Evolutionary conservation across 2,329 filamentous ascomycete genomes (phyloP), one percentile per base, ranked within the genome.

Genomic region (Trichoderma arundinaceum): DNA sequence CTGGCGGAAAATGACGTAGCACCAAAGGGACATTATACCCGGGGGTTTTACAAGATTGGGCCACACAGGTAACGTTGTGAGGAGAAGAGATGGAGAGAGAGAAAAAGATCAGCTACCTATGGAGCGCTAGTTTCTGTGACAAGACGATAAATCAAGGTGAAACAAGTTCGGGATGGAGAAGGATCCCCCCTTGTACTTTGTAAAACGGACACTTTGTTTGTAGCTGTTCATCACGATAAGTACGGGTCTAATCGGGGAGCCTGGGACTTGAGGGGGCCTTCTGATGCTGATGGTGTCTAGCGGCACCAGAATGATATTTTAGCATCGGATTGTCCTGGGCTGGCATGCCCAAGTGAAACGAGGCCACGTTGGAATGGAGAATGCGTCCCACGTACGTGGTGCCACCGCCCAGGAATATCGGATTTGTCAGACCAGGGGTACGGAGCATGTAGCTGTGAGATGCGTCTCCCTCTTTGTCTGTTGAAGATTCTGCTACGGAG

Each of bases 361-460:
- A 62, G 17, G 59, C 59, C 59, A 52, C 48, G 38, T 53, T 53
- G 48, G 32, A 53, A 44, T 52, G 38, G 48, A 44, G 35, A 52
- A 53, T 46, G n/a, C 13, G n/a, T 51, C 38, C 38, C 15, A 44
- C 41, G 57, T 41, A 33, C 33, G 44, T 49, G 44, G 58, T 61
- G 44, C 46, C 58, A 41, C 46, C 46, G 44, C 35, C 22, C 39
- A 17, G 33, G 19, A 38, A 19, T n/a, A 49, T 28, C 22, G 44
- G 43, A 59, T 59, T 59, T 48, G 43, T 59, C 56, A 59, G 56
- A 22, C 32, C 56, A 59, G 41, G 41, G 54, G 44, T 13, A 46
- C 2, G 53, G 38, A 28, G 22, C 4, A 28, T 28, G 22, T 28
- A 2, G 22, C 35, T 38, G 35, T 38, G n/a, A 32, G 32, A 13